These are phyloP conservation scores for Flaveria brownii DNA, from an alignment of 129 eudicot species.

Conservation along the genomic window DNA sequence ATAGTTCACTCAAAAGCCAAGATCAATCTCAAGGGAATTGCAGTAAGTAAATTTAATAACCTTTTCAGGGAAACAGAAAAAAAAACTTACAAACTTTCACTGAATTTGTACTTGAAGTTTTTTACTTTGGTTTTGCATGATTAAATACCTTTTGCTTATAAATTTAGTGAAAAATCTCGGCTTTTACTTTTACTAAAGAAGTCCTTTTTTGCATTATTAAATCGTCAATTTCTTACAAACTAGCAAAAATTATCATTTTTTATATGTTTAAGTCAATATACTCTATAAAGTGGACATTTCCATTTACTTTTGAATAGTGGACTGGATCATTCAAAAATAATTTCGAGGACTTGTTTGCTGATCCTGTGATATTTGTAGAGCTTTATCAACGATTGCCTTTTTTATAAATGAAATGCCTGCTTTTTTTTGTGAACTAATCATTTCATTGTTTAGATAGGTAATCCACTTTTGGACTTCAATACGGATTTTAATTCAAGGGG, in stretches of 20 bases:
- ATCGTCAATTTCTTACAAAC: neutral
- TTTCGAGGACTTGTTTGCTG: neutral
- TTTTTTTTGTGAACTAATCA: neutral
- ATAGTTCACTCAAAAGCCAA: conserved; percentile 60
- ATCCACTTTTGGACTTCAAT: conserved; percentile 84
- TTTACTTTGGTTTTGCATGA: neutral
- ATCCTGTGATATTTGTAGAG: neutral
- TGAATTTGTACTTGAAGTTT: neutral
- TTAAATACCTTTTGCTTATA: neutral
- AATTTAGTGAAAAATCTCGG: neutral
- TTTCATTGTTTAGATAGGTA: conserved; percentile 67
- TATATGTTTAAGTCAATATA: neutral
- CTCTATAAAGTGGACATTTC: neutral
- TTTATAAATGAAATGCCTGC: neutral
- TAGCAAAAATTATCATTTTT: neutral
- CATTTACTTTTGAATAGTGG: neutral
- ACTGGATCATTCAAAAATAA: neutral
- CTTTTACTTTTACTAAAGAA: neutral
- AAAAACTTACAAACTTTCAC: neutral
- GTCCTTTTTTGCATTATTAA: neutral
- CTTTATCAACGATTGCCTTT: neutral
- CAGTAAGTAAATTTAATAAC: conserved; percentile 50
- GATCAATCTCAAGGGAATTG: conserved; percentile 83
- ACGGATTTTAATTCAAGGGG: conserved; percentile 77
- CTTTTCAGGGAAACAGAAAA: neutral